Conservation (phyloP, 176 grass and related monocot species). For the Rhynchospora tenuis region DNA sequence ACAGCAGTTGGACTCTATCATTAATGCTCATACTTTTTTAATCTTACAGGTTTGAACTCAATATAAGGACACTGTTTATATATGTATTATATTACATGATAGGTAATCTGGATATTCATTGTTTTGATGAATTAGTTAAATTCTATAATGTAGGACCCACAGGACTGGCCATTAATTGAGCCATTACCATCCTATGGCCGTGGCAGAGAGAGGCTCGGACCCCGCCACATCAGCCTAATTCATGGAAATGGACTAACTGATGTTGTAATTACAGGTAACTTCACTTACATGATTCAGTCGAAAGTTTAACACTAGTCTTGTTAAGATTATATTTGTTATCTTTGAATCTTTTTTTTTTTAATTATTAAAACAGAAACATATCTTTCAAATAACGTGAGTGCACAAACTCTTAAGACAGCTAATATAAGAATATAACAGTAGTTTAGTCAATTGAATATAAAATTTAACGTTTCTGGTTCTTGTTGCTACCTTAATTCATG, state of each 20-base stretch:
- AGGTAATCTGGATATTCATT: slow-evolving; percentile 14
- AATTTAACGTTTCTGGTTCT: not conserved
- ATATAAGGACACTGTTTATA: slow-evolving; percentile 26
- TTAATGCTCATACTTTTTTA: not conserved
- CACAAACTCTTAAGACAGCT: not conserved
- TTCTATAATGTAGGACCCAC: slow-evolving; percentile 47
- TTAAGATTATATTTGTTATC: not conserved
- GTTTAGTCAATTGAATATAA: not conserved
- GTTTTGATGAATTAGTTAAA: slow-evolving; percentile 16
- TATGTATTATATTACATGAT: slow-evolving; percentile 18
- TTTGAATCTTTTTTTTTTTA: not conserved
- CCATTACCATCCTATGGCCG: slow-evolving; percentile 84
- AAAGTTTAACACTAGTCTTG: not conserved
- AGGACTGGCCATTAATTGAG: slow-evolving; percentile 75
- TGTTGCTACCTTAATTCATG: not conserved
- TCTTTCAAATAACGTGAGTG: not conserved
- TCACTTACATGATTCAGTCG: not conserved
- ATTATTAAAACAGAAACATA: not conserved
- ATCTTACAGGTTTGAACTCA: slow-evolving; percentile 13
- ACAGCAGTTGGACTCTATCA: not conserved
- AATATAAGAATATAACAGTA: not conserved
- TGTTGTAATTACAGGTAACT: slow-evolving; percentile 74
- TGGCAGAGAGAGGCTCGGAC: slow-evolving; percentile 71
- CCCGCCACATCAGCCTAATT: slow-evolving; percentile 78
- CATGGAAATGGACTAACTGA: slow-evolving; percentile 67